These are phyloP conservation scores for Xylaria bambusicola DNA, from an alignment of 495 filamentous ascomycete species.

Conservation along the genomic window DNA sequence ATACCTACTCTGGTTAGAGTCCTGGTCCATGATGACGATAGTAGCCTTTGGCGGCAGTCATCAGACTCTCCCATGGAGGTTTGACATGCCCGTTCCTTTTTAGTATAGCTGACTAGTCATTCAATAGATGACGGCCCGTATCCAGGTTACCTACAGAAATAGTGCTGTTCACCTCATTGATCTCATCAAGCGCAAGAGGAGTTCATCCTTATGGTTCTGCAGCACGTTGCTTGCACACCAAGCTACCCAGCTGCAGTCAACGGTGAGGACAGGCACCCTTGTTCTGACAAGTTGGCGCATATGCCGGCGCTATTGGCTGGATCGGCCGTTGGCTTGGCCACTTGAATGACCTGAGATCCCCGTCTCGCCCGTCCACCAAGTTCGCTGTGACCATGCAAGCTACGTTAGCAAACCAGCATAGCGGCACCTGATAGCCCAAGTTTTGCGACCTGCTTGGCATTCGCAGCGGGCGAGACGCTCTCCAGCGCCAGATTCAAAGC, in stretches of 20 bases:
- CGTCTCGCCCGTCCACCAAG: slow-evolving; percentile 32
- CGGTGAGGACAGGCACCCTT: slow-evolving; percentile 30
- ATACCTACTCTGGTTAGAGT: slow-evolving; percentile 7
- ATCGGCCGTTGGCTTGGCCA: slow-evolving; percentile 33
- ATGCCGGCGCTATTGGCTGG: slow-evolving; percentile 29
- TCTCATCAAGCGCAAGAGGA: neutral
- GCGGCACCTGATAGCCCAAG: slow-evolving; percentile 19
- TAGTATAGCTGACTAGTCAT: neutral
- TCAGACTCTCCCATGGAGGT: neutral
- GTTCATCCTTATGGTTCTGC: neutral
- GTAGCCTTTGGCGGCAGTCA: neutral
- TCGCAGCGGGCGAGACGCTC: slow-evolving; percentile 10
- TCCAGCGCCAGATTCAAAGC: slow-evolving; percentile 1
- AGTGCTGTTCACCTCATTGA: neutral
- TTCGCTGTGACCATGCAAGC: slow-evolving; percentile 31
- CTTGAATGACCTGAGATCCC: slow-evolving; percentile 39
- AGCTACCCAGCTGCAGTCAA: slow-evolving; percentile 11
- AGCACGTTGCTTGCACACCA: slow-evolving; percentile 16
- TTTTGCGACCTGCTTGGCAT: slow-evolving; percentile 2
- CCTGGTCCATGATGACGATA: slow-evolving; percentile 3
- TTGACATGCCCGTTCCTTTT: neutral
- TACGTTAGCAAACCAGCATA: slow-evolving; percentile 10
- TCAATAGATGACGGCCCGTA: neutral
- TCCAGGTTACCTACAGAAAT: too few relatives aligned
- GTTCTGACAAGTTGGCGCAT: slow-evolving; percentile 36